Percentiles rank a stretch among this genome's conserved stretches.
phyloP scores from a whole-genome alignment of 441 rosid genomes.

The Manihot esculenta region DNA sequence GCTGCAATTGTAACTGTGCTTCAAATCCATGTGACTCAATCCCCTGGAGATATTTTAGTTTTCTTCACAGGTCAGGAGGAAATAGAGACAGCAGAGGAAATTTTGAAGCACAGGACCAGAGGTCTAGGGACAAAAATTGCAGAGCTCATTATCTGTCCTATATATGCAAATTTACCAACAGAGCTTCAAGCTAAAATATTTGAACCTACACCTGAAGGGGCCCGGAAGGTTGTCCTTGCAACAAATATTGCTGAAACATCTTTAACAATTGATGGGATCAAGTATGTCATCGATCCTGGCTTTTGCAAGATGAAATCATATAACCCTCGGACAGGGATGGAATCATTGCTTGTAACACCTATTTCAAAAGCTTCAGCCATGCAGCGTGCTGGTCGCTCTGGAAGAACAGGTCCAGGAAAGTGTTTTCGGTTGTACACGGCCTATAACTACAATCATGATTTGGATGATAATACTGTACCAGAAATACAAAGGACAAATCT shows the following conservation, averaged over 20 bases:
- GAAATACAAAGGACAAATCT: conserved; percentile 95
- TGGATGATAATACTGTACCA: conserved; percentile 90
- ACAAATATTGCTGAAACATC: conserved; percentile 99
- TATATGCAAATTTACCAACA: conserved; percentile 94
- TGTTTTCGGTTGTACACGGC: conserved; percentile 90
- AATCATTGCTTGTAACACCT: conserved; percentile 85
- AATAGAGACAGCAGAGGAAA: conserved; percentile 97
- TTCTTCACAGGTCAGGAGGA: conserved; percentile 97
- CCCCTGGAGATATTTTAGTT: conserved; percentile 89
- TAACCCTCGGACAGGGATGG: conserved; percentile 99
- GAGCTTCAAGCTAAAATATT: conserved; percentile 96
- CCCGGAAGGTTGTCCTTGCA: conserved; percentile 92
- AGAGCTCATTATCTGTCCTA: conserved; percentile 90
- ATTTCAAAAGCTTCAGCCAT: conserved; percentile 98
- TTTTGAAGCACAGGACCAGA: conserved; percentile 81
- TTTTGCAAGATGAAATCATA: conserved; percentile 95
- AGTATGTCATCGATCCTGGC: conserved; percentile 95
- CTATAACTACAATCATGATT: conserved; percentile 73
- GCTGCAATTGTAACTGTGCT: conserved; percentile 91
- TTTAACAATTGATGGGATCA: conserved; percentile 93
- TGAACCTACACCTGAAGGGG: conserved; percentile 95
- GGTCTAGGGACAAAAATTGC: conserved; percentile 91
- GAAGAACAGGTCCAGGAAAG: conserved; percentile 95
- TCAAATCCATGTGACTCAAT: conserved; percentile 79
- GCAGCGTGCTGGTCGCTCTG: conserved; percentile 96